phyloP scores from a whole-genome alignment of 2,329 filamentous ascomycete genomes.

The Fusarium graminum region DNA sequence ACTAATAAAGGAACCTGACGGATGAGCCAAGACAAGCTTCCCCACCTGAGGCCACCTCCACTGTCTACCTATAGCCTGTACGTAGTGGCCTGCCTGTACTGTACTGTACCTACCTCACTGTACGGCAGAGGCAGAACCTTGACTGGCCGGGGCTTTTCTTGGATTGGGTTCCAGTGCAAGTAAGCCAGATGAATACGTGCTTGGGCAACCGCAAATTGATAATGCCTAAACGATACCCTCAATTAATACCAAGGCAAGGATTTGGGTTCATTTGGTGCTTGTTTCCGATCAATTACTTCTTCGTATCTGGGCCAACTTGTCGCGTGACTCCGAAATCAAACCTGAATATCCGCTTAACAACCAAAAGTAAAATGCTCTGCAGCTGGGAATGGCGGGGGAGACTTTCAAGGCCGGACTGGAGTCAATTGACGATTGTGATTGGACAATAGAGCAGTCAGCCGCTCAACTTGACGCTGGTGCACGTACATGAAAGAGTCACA shows the following conservation, averaged over 20 bases:
- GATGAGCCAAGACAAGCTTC: not conserved
- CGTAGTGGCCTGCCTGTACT: too few species aligned
- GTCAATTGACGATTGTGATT: slow-evolving; percentile 37
- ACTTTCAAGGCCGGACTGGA: slow-evolving; percentile 6
- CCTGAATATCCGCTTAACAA: not conserved
- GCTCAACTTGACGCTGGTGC: slow-evolving; percentile 18
- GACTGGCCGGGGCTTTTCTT: too few species aligned
- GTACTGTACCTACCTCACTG: too few species aligned
- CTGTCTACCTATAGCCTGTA: not conserved
- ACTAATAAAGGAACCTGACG: slow-evolving; percentile 10
- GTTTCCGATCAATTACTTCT: slow-evolving; percentile 5
- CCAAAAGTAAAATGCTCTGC: not conserved
- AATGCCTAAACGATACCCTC: too few species aligned
- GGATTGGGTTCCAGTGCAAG: too few species aligned
- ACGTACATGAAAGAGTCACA: slow-evolving; percentile 37
- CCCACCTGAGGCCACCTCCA: not conserved
- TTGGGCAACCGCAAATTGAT: too few species aligned
- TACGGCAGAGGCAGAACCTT: too few species aligned
- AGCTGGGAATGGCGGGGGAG: slow-evolving; percentile 5
- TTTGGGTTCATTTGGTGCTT: slow-evolving; percentile 3
- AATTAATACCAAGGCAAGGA: not conserved
- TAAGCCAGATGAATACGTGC: too few species aligned
- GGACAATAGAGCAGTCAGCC: slow-evolving; percentile 29
- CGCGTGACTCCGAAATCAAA: slow-evolving; percentile 4
- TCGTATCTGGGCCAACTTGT: slow-evolving; percentile 7